phyloP scores from a whole-genome alignment of 768 basidiomycete species.

The Cystobasidium onofrii region DNA sequence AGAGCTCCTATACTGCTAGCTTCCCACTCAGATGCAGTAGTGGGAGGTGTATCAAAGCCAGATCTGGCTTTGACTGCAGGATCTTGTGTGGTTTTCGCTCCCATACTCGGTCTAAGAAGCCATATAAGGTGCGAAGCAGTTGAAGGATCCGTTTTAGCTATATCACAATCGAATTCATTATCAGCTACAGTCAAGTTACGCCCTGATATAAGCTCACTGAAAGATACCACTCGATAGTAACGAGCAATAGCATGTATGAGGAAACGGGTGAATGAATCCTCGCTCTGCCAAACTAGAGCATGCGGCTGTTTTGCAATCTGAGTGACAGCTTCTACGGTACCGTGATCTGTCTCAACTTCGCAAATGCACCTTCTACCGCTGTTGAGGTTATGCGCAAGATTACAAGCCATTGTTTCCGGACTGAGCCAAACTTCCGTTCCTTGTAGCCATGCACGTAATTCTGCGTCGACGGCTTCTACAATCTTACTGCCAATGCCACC shows the following conservation, averaged over 20 bases:
- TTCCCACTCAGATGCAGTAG: conserved; percentile 28
- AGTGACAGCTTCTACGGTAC: background rate
- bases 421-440: background rate
- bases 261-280: conserved; percentile 22
- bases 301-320: conserved; percentile 26
- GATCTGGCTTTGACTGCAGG: background rate
- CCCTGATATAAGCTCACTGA: background rate
- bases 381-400: background rate
- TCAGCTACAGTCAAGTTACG: background rate
- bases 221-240: conserved; percentile 25
- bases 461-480: background rate
- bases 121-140: conserved; percentile 16
- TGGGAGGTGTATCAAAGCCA: conserved; percentile 21
- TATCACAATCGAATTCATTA: background rate
- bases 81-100: background rate
- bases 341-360: background rate
- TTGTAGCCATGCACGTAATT: conserved; percentile 14
- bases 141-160: background rate
- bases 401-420: background rate
- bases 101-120: background rate
- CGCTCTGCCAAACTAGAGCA: conserved; percentile 14
- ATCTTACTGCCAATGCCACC: conserved; percentile 13
- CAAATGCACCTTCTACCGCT: background rate
- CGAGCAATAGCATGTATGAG: conserved; percentile 22
- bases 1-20: conserved; percentile 17